Evolutionary conservation across 1,139 yeast genomes (phyloP).

Genomic region (Pichia sp.): DNA sequence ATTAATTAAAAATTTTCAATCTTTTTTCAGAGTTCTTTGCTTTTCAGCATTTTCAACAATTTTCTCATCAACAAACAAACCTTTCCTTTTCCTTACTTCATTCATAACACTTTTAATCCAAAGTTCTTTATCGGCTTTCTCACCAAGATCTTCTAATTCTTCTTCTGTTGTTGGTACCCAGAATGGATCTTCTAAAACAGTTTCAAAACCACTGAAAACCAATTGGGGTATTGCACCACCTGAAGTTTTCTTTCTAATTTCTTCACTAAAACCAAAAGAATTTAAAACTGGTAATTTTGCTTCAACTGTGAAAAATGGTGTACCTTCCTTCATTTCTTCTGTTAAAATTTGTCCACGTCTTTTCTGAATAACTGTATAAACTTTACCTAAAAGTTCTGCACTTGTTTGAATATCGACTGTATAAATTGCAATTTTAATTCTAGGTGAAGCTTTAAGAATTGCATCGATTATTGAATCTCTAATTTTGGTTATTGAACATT

Average conservation of each 20-base stretch:
- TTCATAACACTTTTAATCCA: conserved; percentile 84
- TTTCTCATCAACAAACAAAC: conserved; percentile 83
- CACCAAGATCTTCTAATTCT: conserved; percentile 90
- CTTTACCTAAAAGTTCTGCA: conserved; percentile 90
- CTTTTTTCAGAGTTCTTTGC: conserved; percentile 72
- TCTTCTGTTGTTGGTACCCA: conserved; percentile 99
- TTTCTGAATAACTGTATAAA: conserved; percentile 86
- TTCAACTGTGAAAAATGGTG: conserved; percentile 84
- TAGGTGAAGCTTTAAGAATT: conserved; percentile 74
- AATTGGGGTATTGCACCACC: conserved; percentile 98
- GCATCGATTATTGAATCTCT: conserved; percentile 67
- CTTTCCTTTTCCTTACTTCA: conserved; percentile 74
- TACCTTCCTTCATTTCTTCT: conserved; percentile 97
- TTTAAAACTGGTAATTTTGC: conserved; percentile 91
- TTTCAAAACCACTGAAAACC: conserved; percentile 81
- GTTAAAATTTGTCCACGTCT: conserved; percentile 79
- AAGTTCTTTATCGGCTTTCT: conserved; percentile 86
- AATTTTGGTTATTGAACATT: conserved; percentile 66
- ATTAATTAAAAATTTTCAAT: too few relatives aligned
- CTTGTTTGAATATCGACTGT: conserved; percentile 93
- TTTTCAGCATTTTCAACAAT: conserved; percentile 88
- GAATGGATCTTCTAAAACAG: conserved; percentile 87
- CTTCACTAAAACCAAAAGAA: conserved; percentile 95
- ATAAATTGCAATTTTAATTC: conserved; percentile 87
- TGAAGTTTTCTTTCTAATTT: conserved; percentile 83